Percentiles rank a stretch among this genome's conserved stretches.
Conservation (phyloP, 176 grass and related monocot species). For the Avena eriantha region DNA sequence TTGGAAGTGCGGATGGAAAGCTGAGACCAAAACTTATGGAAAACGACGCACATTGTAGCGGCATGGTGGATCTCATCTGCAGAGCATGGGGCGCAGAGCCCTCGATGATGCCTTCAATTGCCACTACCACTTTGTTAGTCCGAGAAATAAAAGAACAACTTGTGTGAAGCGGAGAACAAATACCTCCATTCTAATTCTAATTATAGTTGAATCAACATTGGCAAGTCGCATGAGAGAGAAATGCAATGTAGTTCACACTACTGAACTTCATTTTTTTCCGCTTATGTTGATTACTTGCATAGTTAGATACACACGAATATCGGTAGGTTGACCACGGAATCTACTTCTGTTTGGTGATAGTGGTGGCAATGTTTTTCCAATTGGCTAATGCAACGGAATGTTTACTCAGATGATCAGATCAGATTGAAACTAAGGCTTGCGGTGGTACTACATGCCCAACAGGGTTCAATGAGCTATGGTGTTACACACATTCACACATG, state of each 20-base stretch:
- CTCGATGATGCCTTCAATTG: slow-evolving; percentile 53
- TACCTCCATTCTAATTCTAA: not conserved
- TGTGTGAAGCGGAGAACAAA: not conserved
- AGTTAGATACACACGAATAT: too few species aligned
- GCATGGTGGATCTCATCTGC: slow-evolving; percentile 53
- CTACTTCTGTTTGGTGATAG: too few species aligned
- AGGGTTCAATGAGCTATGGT: not conserved
- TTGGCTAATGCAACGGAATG: too few species aligned
- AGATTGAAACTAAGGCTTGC: too few species aligned
- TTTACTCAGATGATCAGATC: too few species aligned
- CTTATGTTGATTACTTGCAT: not conserved
- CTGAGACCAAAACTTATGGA: slow-evolving; percentile 52
- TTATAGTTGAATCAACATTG: too few species aligned
- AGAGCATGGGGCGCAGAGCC: slow-evolving; percentile 48
- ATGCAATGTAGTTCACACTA: not conserved
- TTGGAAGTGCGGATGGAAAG: slow-evolving; percentile 57
- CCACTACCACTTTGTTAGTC: slow-evolving; percentile 37
- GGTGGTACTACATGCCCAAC: too few species aligned
- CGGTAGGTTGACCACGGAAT: too few species aligned
- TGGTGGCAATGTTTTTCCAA: too few species aligned
- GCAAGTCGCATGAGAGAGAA: too few species aligned
- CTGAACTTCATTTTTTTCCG: not conserved
- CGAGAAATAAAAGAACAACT: slow-evolving; percentile 29
- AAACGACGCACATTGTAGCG: not conserved
- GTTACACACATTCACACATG: not conserved